A percentile compares a stretch with the other conserved stretches of the same genome.
phyloP scores from a whole-genome alignment of 164 flowering plant species.

The Berberis thunbergii region DNA sequence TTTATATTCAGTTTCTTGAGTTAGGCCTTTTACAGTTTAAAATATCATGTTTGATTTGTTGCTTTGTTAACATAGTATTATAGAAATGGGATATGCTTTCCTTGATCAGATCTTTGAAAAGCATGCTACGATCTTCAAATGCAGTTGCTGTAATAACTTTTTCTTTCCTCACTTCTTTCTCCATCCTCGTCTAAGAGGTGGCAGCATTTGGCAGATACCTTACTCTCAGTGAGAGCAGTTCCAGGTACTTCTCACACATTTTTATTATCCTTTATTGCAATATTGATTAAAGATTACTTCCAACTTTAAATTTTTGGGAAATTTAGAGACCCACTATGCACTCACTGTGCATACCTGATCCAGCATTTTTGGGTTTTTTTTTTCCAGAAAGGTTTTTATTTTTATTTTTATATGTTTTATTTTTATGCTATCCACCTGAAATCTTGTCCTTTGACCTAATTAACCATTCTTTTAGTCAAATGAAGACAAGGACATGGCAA shows the following conservation, averaged over 20 bases:
- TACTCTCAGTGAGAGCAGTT: conserved; percentile 79
- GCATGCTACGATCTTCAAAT: conserved; percentile 59
- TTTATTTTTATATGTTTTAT: no score
- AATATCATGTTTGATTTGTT: not conserved
- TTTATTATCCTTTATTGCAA: no score
- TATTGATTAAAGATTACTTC: no score
- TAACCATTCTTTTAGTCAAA: conserved; percentile 24
- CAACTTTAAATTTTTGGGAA: no score
- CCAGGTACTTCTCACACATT: conserved; percentile 38
- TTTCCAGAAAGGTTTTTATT: no score
- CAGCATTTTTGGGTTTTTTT: no score
- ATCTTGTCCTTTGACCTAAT: no score
- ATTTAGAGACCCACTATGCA: no score
- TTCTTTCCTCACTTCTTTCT: conserved; percentile 69
- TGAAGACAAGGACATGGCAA: conserved; percentile 83
- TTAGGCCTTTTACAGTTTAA: no score
- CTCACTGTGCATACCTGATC: no score
- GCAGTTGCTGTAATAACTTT: conserved; percentile 79
- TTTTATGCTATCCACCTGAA: no score
- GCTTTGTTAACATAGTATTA: conserved; percentile 8
- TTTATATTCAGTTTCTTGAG: no score
- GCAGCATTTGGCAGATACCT: conserved; percentile 98
- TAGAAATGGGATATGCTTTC: conserved; percentile 96
- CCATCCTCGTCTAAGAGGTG: conserved; percentile 64
- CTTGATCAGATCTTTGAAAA: conserved; percentile 67